Percentiles rank a stretch among this genome's conserved stretches.
phyloP scores from a whole-genome alignment of 2,329 filamentous ascomycete species.

The Mariannaea sp. region DNA sequence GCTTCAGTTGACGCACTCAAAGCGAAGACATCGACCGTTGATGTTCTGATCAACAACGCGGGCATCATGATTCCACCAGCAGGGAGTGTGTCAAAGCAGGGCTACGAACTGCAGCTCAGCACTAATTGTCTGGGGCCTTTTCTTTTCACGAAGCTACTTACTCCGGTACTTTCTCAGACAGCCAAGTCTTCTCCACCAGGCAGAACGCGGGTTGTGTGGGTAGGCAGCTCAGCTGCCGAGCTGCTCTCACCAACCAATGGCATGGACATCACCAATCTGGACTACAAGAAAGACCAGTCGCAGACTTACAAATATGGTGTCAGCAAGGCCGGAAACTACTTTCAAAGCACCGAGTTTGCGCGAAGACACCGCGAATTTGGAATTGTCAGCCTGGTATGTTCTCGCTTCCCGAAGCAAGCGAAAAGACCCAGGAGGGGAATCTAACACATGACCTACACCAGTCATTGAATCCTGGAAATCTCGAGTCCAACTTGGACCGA shows the following conservation, averaged over 20 bases:
- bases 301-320: conserved; percentile 17
- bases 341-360: conserved; percentile 13
- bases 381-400: conserved; percentile 12
- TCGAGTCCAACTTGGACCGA: conserved; percentile 6
- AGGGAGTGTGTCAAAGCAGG: conserved; percentile 22
- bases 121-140: conserved; percentile 26
- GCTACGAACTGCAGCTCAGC: conserved; percentile 26
- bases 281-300: neutral
- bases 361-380: conserved; percentile 2
- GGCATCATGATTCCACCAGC: conserved; percentile 21
- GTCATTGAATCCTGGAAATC: conserved; percentile 22
- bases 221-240: conserved; percentile 20
- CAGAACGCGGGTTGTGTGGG: conserved; percentile 24
- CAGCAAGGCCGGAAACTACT: conserved; percentile 28
- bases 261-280: conserved; percentile 12
- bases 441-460: too few species aligned
- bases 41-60: conserved; percentile 28
- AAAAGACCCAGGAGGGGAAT: too few species aligned
- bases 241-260: conserved; percentile 21
- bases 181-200: conserved; percentile 1
- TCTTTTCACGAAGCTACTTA: conserved; percentile 24
- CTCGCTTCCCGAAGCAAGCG: too few species aligned
- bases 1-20: conserved; percentile 15
- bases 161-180: conserved; percentile 4
- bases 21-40: conserved; percentile 12